Evolutionary conservation across 176 grass and related monocot species (phyloP).

Genomic region (Urochloa ruziziensis): DNA sequence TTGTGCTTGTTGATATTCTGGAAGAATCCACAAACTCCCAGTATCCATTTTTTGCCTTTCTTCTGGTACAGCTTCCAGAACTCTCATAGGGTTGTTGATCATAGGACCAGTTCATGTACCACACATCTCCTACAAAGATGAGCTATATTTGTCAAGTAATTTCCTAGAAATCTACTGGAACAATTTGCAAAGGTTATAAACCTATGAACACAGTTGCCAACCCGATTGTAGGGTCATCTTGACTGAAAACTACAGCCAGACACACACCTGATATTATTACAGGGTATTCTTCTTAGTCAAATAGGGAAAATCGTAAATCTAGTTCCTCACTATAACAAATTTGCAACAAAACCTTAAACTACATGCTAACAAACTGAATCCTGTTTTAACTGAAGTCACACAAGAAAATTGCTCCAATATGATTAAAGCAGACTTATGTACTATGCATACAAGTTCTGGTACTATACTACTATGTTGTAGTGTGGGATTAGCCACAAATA

Average conservation of each 20-base stretch:
- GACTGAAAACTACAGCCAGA: background rate
- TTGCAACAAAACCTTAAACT: background rate
- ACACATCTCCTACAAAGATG: conserved; percentile 37
- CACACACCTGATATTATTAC: background rate
- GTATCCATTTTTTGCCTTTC: conserved; percentile 37
- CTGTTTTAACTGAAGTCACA: background rate
- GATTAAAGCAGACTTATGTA: background rate
- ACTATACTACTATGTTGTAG: background rate
- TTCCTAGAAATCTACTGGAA: background rate
- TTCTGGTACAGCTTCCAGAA: background rate
- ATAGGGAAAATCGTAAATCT: background rate
- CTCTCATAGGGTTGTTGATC: background rate
- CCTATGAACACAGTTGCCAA: background rate
- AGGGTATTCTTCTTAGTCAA: background rate
- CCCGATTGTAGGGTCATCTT: background rate
- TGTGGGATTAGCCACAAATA: too few relatives aligned
- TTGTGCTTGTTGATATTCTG: conserved; percentile 33
- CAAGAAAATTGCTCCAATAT: background rate
- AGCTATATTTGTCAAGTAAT: conserved; percentile 20
- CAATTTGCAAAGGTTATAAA: background rate
- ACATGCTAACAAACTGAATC: background rate
- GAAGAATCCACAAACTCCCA: conserved; percentile 23
- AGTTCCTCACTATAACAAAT: too few relatives aligned
- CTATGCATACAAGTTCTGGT: background rate
- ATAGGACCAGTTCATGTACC: conserved; percentile 36